Conservation (phyloP, 495 filamentous ascomycete species). For the Hypoxylon subgilvum region DNA sequence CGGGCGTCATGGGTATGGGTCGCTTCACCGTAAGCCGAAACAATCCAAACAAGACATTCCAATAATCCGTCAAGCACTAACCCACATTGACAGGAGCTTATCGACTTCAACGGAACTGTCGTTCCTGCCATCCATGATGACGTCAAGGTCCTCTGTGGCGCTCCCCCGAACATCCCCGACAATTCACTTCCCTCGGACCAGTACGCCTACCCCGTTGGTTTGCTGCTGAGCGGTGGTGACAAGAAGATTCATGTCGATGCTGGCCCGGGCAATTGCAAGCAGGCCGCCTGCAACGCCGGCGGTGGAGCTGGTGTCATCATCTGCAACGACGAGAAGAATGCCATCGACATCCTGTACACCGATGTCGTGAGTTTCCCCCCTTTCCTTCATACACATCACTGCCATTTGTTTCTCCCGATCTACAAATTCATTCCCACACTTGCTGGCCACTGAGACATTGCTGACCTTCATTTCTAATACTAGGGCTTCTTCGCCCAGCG, state of each 20-base stretch:
- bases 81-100: not conserved
- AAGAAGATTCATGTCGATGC: slow-evolving; percentile 10
- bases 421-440: not conserved
- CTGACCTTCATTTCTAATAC: slow-evolving; percentile 1
- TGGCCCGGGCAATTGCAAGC: slow-evolving; percentile 17
- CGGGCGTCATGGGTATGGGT: too few species aligned
- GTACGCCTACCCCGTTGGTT: slow-evolving; percentile 26
- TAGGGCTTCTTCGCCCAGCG: slow-evolving; percentile 31
- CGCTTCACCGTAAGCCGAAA: too few species aligned
- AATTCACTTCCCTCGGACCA: slow-evolving; percentile 3
- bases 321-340: slow-evolving; percentile 22
- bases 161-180: slow-evolving; percentile 9
- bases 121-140: slow-evolving; percentile 12
- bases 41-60: too few species aligned
- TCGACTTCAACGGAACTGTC: not conserved
- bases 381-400: too few species aligned
- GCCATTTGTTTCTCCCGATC: not conserved
- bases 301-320: slow-evolving; percentile 23
- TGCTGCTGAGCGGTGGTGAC: slow-evolving; percentile 8
- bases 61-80: not conserved
- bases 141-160: slow-evolving; percentile 23
- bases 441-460: not conserved
- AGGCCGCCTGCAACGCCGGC: slow-evolving; percentile 7
- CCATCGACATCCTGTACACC: slow-evolving; percentile 8
- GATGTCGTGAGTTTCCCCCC: slow-evolving; percentile 20